Evolutionary conservation across 2,329 filamentous ascomycete genomes (phyloP), one percentile per base, ranked within the genome.

Genomic region (Lachnellula suecica): DNA sequence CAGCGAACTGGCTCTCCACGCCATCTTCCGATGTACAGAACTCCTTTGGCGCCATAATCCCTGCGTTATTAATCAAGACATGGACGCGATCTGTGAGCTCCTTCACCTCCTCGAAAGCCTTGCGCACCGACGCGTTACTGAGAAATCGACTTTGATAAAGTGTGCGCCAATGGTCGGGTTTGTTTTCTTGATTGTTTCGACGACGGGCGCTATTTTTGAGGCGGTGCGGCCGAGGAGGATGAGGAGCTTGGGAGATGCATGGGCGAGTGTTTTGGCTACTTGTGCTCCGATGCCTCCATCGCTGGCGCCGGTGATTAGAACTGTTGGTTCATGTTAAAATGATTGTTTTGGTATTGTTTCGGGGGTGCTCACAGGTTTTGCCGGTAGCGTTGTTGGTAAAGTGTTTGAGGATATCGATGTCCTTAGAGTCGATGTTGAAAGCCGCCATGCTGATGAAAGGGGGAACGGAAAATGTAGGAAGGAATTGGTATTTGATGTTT

Each of bases 21-120:
- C 73, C 72, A 41, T 78, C 74, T 0, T 56, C 53, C 0, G 69
- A 70, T 7, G 62, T 53, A 11, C 53, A 52, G 1, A 53, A 53
- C 13, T 60, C 67, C 0, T 62, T 59, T 2, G 66, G 47, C 2
- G 65, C 72, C 74, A 76, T 76, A 44, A 76, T 66, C 0, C 61
- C 68, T 0, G 74, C 73, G 50, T 72, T 74, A 51, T 76, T 76
- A 10, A 76, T 68, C 10, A 76, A 49, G 4, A 74, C 65, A 37
- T 76, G 71, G 13, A 76, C 66, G 8, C 58, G 54, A 59, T 63
- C 25, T 2, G 71, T 63, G 63, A 68, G 70, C 0, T 35, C 31
- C 11, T 68, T 70, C 4, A 76, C 66, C 9, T 66, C 63, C 1
- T 56, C 60, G 1, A 73, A 74, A 0, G 74, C 71, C 2, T 59